Conservation (phyloP, 441 rosid species). For the Euphorbia schlechtendalii region DNA sequence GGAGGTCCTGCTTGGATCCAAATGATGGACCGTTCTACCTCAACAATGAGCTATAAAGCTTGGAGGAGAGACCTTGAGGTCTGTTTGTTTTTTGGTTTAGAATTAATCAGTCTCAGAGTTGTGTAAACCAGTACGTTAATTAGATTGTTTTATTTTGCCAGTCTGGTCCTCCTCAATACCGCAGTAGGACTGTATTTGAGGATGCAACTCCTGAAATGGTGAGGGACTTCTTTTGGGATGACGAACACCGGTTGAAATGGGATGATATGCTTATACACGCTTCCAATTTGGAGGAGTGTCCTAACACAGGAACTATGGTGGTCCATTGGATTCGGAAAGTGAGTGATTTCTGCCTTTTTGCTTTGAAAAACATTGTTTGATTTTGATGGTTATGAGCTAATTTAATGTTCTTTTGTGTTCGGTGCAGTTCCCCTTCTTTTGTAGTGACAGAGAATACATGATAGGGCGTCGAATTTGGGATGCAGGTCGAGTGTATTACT, state of each 20-base stretch:
- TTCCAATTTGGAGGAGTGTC: conserved; percentile 57
- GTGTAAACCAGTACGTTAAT: conserved; percentile 15
- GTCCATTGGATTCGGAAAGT: conserved; percentile 97
- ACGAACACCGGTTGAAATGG: conserved; percentile 69
- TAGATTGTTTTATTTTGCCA: conserved; percentile 25
- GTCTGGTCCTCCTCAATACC: conserved; percentile 88
- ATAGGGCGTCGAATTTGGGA: conserved; percentile 96
- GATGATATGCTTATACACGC: conserved; percentile 77
- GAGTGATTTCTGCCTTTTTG: not conserved
- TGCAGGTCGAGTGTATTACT: conserved; percentile 62
- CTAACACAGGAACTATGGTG: conserved; percentile 64
- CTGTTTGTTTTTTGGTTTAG: no score
- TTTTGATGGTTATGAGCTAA: conserved; percentile 10
- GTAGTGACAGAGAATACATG: conserved; percentile 86
- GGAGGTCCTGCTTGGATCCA: no score
- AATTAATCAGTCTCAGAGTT: not conserved
- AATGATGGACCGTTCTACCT: conserved; percentile 83
- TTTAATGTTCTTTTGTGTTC: not conserved
- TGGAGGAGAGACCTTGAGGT: conserved; percentile 91
- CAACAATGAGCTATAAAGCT: conserved; percentile 68
- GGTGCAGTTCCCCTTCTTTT: conserved; percentile 90
- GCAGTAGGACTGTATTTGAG: conserved; percentile 76
- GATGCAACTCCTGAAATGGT: conserved; percentile 82
- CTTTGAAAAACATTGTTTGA: conserved; percentile 8
- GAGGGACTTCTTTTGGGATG: conserved; percentile 97